Evolutionary conservation across 768 basidiomycete genomes (phyloP).

Genomic region (Tricholoma bakamatsutake): DNA sequence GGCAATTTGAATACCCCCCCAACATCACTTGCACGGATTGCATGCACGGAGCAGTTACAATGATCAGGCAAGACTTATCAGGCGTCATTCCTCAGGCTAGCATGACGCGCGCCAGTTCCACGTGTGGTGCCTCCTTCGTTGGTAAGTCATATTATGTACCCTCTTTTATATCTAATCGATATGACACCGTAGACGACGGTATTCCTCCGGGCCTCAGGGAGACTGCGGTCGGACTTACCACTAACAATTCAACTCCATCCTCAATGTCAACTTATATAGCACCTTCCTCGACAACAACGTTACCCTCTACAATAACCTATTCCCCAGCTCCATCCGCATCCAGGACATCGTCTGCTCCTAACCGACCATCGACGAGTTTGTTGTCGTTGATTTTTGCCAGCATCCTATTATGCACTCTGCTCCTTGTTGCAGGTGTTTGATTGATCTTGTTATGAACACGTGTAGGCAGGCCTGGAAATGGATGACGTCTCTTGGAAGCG

Average conservation of each 20-base stretch:
- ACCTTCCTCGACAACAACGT: neutral
- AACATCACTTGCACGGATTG: conserved; percentile 40
- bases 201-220: conserved; percentile 14
- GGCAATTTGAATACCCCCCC: conserved; percentile 16
- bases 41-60: conserved; percentile 37
- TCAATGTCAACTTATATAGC: conserved; percentile 2
- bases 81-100: conserved; percentile 18
- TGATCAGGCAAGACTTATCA: conserved; percentile 28
- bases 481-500: neutral
- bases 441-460: conserved; percentile 1
- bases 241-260: neutral
- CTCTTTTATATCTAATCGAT: neutral
- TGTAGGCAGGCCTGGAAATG: neutral
- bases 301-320: conserved; percentile 2
- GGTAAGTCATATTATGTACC: conserved; percentile 21
- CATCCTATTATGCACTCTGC: neutral
- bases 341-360: conserved; percentile 11
- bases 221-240: conserved; percentile 5
- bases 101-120: conserved; percentile 16
- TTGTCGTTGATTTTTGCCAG: conserved; percentile 7
- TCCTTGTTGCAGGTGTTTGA: neutral
- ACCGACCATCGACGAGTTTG: conserved; percentile 3
- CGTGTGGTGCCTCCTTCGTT: conserved; percentile 39
- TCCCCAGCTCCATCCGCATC: conserved; percentile 1
- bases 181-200: conserved; percentile 11